Evolutionary conservation across 108 stramenopile species (phyloP).

Genomic region (Stephanodiscus minutulus): DNA sequence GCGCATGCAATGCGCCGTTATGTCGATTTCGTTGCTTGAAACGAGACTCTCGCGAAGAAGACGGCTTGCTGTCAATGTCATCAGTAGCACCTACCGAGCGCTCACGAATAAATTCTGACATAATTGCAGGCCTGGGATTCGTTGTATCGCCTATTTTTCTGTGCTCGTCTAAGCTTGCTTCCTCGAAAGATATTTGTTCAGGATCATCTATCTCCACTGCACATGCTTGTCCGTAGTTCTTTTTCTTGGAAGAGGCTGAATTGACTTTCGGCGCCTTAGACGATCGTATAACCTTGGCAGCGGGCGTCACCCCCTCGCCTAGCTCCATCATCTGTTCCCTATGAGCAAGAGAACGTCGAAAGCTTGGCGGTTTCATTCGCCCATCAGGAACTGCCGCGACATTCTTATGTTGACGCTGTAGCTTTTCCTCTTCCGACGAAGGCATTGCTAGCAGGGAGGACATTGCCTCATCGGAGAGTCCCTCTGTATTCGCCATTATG

Average conservation of each 20-base stretch:
- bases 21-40: constrained; percentile 43
- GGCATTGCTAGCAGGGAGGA: constrained; percentile 55
- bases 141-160: neutral
- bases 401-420: neutral
- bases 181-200: constrained; percentile 9
- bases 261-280: constrained; percentile 45
- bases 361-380: constrained; percentile 23
- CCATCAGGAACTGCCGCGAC: constrained; percentile 1
- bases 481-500: constrained; percentile 81
- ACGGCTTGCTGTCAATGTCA: neutral
- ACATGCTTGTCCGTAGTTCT: neutral
- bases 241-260: constrained; percentile 24
- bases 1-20: constrained; percentile 5
- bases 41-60: constrained; percentile 32
- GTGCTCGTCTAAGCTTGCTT: neutral
- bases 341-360: constrained; percentile 49
- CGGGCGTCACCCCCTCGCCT: constrained; percentile 64
- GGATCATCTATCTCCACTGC: neutral
- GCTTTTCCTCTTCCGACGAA: constrained; percentile 13
- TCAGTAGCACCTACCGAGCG: constrained; percentile 18
- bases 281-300: constrained; percentile 65
- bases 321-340: constrained; percentile 60
- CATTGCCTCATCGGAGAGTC: constrained; percentile 71
- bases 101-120: constrained; percentile 46
- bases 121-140: constrained; percentile 28